phyloP scores from a whole-genome alignment of 495 filamentous ascomycete genomes.

The Tuber borchii region DNA sequence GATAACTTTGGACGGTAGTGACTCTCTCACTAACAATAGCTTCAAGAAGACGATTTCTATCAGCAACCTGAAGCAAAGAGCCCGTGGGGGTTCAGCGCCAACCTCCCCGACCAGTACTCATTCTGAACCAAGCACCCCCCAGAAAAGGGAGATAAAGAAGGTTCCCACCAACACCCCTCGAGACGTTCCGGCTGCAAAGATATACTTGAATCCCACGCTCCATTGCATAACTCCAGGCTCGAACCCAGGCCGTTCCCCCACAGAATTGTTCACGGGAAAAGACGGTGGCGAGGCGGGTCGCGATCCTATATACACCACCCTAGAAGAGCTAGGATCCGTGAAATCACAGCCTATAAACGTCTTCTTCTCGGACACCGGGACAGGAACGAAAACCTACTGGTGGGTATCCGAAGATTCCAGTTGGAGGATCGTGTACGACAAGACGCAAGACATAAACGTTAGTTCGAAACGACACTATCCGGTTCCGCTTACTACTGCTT shows the following conservation, averaged over 20 bases:
- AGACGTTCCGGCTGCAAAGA: conserved; percentile 18
- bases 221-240: not conserved
- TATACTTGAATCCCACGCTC: conserved; percentile 13
- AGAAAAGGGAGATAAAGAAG: not conserved
- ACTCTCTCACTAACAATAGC: not conserved
- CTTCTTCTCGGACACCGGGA: conserved; percentile 10
- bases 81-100: not conserved
- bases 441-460: not conserved
- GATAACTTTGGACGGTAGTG: not conserved
- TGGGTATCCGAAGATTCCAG: conserved; percentile 28
- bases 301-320: conserved; percentile 22
- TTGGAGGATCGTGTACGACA: conserved; percentile 23
- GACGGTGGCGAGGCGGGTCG: not conserved
- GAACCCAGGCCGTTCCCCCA: not conserved
- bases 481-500: not conserved
- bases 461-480: not conserved
- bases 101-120: not conserved
- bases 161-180: not conserved
- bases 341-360: conserved; percentile 3
- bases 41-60: not conserved
- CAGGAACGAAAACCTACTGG: conserved; percentile 19
- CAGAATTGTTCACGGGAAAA: not conserved
- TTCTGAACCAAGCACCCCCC: not conserved
- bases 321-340: conserved; percentile 14
- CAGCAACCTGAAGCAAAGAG: not conserved